phyloP scores from a whole-genome alignment of 495 filamentous ascomycete genomes.

The Barbatosphaeria neglecta region DNA sequence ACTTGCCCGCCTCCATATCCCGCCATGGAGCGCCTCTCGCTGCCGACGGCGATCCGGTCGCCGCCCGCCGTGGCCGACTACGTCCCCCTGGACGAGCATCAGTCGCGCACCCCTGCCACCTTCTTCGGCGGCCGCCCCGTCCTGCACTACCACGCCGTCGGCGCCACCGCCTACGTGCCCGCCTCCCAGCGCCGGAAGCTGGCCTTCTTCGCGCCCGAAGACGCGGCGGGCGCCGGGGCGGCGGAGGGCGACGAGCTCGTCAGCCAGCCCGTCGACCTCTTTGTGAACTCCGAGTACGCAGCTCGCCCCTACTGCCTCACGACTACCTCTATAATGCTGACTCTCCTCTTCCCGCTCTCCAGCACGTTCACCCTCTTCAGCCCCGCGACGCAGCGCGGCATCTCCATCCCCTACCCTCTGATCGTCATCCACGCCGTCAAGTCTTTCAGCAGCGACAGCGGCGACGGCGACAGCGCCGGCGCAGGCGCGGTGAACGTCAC shows the following conservation, averaged over 20 bases:
- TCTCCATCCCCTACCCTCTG: slow-evolving; percentile 75
- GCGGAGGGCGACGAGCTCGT: slow-evolving; percentile 22
- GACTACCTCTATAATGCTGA: too few relatives aligned
- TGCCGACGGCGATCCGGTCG: slow-evolving; percentile 23
- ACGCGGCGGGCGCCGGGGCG: slow-evolving; percentile 13
- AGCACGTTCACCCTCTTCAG: slow-evolving; percentile 70
- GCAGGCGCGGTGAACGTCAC: too few relatives aligned
- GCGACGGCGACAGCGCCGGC: slow-evolving; percentile 26
- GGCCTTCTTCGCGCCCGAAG: slow-evolving; percentile 36
- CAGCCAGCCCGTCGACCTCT: slow-evolving; percentile 52
- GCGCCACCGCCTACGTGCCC: slow-evolving; percentile 48
- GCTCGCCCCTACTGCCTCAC: neutral
- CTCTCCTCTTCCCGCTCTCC: neutral
- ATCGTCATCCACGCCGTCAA: slow-evolving; percentile 86
- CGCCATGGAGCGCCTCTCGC: slow-evolving; percentile 2
- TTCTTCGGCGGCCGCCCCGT: slow-evolving; percentile 74
- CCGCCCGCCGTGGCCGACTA: slow-evolving; percentile 42
- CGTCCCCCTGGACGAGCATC: slow-evolving; percentile 64
- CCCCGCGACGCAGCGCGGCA: slow-evolving; percentile 42
- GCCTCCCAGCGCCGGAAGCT: slow-evolving; percentile 30
- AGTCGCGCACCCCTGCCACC: slow-evolving; percentile 69
- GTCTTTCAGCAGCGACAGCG: slow-evolving; percentile 19
- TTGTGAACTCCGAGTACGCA: slow-evolving; percentile 67
- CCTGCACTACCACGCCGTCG: slow-evolving; percentile 59
- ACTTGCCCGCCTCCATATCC: slow-evolving; percentile 12